A percentile compares a stretch with the other conserved stretches of the same genome.
These are phyloP conservation scores for Phytopythium chamaehyphon DNA, from an alignment of 352 stramenopile genomes.

Conservation along the genomic window DNA sequence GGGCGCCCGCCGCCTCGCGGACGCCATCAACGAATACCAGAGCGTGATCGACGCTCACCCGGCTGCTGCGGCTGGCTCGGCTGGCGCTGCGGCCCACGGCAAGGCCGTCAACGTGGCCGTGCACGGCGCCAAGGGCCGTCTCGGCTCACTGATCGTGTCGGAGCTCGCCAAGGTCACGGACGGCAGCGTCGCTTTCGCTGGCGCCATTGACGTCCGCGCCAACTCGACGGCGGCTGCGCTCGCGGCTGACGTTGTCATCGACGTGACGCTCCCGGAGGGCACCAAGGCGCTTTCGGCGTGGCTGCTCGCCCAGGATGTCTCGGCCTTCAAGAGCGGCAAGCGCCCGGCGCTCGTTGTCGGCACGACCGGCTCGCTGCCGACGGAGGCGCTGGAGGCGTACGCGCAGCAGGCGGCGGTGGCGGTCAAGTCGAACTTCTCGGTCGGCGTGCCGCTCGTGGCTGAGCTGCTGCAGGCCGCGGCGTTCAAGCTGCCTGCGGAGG, in stretches of 20 bases:
- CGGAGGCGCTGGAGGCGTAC: slow-evolving; percentile 56
- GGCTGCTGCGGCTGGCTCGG: slow-evolving; percentile 12
- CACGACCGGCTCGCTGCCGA: slow-evolving; percentile 63
- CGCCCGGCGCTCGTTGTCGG: slow-evolving; percentile 70
- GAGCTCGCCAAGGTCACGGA: slow-evolving; percentile 52
- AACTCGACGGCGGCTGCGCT: slow-evolving; percentile 32
- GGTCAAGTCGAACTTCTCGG: slow-evolving; percentile 82
- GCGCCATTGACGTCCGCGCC: slow-evolving; percentile 54
- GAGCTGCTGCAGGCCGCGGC: slow-evolving; percentile 69
- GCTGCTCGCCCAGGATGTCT: slow-evolving; percentile 49
- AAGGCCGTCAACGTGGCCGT: slow-evolving; percentile 58
- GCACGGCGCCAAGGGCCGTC: slow-evolving; percentile 60
- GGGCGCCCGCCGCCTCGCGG: slow-evolving; percentile 63
- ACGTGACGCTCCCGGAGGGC: slow-evolving; percentile 71
- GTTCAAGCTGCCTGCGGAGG: slow-evolving; percentile 65
- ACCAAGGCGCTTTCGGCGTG: slow-evolving; percentile 59
- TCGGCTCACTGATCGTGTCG: slow-evolving; percentile 67
- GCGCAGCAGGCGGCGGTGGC: slow-evolving; percentile 53
- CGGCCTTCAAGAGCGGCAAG: slow-evolving; percentile 59
- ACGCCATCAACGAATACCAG: slow-evolving; percentile 65
- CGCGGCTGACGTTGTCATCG: slow-evolving; percentile 65
- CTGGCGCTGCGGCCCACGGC: slow-evolving; percentile 8
- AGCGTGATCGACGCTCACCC: slow-evolving; percentile 31
- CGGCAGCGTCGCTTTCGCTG: slow-evolving; percentile 41
- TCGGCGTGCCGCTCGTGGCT: slow-evolving; percentile 73